Evolutionary conservation across 345 rosid genomes (phyloP).

Genomic region (Eucalyptus pauciflora): DNA sequence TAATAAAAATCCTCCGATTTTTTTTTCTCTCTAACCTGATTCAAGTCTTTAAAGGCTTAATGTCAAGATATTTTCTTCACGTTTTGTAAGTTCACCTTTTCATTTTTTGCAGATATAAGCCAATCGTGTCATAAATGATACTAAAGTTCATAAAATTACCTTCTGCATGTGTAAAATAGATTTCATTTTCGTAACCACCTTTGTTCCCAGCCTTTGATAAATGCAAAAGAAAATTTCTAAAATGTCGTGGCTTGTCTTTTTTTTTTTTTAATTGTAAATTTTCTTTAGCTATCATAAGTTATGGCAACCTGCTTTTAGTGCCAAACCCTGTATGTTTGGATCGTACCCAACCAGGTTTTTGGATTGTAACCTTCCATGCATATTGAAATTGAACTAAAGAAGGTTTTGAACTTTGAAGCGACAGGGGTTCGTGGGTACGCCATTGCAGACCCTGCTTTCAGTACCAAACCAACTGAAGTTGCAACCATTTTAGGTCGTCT

Average conservation of each 20-base stretch:
- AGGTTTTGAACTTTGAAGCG: background rate
- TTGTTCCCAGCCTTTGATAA: background rate
- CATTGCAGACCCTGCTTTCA: no score
- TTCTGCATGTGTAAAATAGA: background rate
- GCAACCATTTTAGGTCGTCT: background rate
- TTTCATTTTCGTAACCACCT: background rate
- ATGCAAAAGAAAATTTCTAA: background rate
- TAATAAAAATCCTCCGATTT: background rate
- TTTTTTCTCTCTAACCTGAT: background rate
- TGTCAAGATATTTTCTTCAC: no score
- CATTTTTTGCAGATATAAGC: background rate
- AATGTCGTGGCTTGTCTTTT: background rate
- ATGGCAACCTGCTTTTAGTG: background rate
- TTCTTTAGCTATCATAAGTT: background rate
- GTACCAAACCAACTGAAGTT: background rate
- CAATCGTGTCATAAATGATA: background rate
- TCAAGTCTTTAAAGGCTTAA: background rate
- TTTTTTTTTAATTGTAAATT: no score
- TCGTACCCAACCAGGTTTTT: background rate
- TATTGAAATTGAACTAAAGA: background rate
- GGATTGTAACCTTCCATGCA: background rate
- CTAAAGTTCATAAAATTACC: background rate
- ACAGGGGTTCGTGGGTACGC: no score
- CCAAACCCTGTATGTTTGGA: background rate
- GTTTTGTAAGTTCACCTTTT: background rate